Conservation (phyloP, 345 rosid species). For the Acer yangbiense region DNA sequence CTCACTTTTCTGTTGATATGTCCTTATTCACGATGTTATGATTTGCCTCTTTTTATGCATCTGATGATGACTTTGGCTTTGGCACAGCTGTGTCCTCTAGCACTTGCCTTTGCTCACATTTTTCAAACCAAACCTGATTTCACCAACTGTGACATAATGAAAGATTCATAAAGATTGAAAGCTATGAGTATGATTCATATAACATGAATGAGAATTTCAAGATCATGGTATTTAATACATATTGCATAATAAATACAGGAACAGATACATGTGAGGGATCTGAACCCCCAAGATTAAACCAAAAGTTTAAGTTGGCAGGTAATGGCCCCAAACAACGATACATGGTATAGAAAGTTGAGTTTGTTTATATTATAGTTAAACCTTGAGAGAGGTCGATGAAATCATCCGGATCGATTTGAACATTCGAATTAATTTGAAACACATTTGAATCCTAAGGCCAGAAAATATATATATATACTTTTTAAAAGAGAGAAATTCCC, state of each 20-base stretch:
- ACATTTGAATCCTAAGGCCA: conserved; percentile 5
- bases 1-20: not conserved
- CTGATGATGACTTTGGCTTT: conserved; percentile 11
- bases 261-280: too few relatives aligned
- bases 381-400: not conserved
- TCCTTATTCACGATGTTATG: not conserved
- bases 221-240: too few relatives aligned
- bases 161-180: not conserved
- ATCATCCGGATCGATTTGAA: not conserved
- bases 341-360: too few relatives aligned
- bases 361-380: too few relatives aligned
- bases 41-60: not conserved
- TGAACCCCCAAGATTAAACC: too few relatives aligned
- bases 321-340: too few relatives aligned
- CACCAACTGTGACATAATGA: not conserved
- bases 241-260: too few relatives aligned
- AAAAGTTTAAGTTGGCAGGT: too few relatives aligned
- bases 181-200: too few relatives aligned
- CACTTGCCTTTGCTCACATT: not conserved
- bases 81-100: conserved; percentile 24
- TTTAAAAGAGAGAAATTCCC: conserved; percentile 9
- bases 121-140: not conserved
- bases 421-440: conserved; percentile 12
- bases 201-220: not conserved
- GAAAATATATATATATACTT: too few relatives aligned